Base-by-base conservation (phyloP, 768 basidiomycete species). In the Mycena capillaripes region DNA sequence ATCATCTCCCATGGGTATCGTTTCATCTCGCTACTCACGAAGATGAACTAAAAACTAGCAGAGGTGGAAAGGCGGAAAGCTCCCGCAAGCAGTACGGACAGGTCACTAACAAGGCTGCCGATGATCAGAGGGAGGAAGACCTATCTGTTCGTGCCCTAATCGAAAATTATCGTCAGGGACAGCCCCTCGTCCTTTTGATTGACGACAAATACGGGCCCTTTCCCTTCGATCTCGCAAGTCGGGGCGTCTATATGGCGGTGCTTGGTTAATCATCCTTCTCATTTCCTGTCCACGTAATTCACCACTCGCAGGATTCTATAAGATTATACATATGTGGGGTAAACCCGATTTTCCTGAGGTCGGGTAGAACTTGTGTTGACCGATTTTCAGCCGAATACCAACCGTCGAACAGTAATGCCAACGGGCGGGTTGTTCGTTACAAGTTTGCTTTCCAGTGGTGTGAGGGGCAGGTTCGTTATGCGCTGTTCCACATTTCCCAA, bases 371-470 rank as follows among this genome's bases (percentile, higher is more conserved):
- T 38, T 21, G 19, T 44, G 23, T 56, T 25, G 9, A 36, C 3
- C 27, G 10, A 6, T 67, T 63, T 57, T 9, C 66, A 93, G 93
- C 92, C 52, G 93, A 95, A 82, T 88, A 87, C 68, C 89, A 94
- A 75, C 76, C 85, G 1, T 82, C 88, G 8, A 80, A 79, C 46
- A 64, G 73, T 12, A 90, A 88, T 69, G 81, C 82, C 21, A 79
- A 75, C 36, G 88, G 88, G 14, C 82, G 81, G n/a, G 89, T 93
- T n/a, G 86, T 94, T 16, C 85, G 94, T 9, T 94, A 90, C 78
- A 96, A 95, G 78, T 95, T 96, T 76, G 91, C 92, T 6, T 96
- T 96, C 74, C 92, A 92, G 75, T 96, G 94, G 94, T 94, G 93
- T 73, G 88, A 91, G 70, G 87, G 85, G 50, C 95, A 95, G 83